These are phyloP conservation scores for Candida sp. DNA, from an alignment of 1,139 yeast species.

Conservation along the genomic window DNA sequence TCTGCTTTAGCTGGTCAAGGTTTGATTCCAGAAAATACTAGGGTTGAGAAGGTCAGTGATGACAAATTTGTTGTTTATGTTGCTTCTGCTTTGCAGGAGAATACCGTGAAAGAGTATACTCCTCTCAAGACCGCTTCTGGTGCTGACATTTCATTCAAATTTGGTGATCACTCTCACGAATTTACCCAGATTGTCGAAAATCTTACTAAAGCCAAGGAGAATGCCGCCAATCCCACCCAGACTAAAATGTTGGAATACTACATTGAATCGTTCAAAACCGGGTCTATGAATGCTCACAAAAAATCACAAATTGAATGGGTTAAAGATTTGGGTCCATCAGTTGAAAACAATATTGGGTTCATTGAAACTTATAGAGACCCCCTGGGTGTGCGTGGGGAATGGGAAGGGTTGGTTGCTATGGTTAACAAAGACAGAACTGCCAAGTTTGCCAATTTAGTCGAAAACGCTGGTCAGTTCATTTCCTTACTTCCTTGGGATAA, in stretches of 20 bases:
- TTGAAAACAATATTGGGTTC: conserved; percentile 86
- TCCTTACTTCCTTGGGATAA: conserved; percentile 75
- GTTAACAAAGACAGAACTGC: conserved; percentile 84
- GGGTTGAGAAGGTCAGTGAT: conserved; percentile 52
- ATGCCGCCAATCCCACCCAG: conserved; percentile 76
- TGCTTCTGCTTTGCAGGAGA: conserved; percentile 51
- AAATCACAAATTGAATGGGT: conserved; percentile 87
- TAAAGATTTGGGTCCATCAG: conserved; percentile 76
- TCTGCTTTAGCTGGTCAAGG: conserved; percentile 56
- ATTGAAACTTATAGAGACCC: conserved; percentile 94
- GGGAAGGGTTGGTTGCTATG: conserved; percentile 94
- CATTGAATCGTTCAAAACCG: conserved; percentile 69
- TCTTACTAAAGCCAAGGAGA: conserved; percentile 53
- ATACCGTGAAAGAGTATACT: conserved; percentile 39
- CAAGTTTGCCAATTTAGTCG: conserved; percentile 69
- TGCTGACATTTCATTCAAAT: conserved; percentile 43
- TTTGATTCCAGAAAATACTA: conserved; percentile 80
- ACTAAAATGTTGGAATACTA: conserved; percentile 60
- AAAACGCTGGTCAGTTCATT: conserved; percentile 65
- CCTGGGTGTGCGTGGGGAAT: conserved; percentile 88
- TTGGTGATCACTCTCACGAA: conserved; percentile 76
- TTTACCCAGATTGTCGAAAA: conserved; percentile 56
- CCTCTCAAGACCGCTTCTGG: conserved; percentile 21
- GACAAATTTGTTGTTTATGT: conserved; percentile 52
- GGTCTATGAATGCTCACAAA: conserved; percentile 83